Base-by-base conservation (phyloP, 139 green algal species). In the Zygnema circumcarinatum region DNA sequence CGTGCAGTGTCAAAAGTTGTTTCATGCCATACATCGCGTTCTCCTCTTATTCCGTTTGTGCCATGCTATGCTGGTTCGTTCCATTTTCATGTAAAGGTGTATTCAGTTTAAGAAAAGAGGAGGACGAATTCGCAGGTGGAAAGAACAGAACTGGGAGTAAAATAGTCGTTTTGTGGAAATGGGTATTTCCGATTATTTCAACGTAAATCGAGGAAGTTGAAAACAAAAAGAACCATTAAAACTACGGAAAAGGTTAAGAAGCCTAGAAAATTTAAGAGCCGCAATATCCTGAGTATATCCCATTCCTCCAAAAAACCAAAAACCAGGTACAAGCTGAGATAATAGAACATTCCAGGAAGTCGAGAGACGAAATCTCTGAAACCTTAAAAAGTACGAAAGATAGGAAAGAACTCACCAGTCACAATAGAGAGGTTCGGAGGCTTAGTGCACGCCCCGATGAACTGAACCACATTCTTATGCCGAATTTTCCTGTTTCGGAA, bases 401-500 rank as follows among this genome's bases (percentile, higher is more conserved):
- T n/a, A n/a, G n/a, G n/a, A 39, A 78, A 3, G 16, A 40, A 11
- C 69, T 41, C 83, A 91, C 87, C 87, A 74, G 85, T 98, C 41
- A 99, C 95, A 72, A 99, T 99, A 91, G 96, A 99, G 68, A 99
- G 92, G 90, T 98, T 98, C 78, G 96, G 96, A 80, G 95, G 95
- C 42, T 94, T 94, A 7, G 97, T 99, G 94, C 97, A 98, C 0
- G 97, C 97, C 36, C 97, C 97, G 67, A 98, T 99, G 92, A 99
- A 99, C 92, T 99, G 96, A 33, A 99, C 96, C 68, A 99, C 95
- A 78, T 99, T 98, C 85, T 97, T 97, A 93, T 99, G 97, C 47
- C 96, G 93, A 0, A 99, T 95, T 47, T 91, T 88, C 25, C 75
- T 92, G 82, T n/a, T n/a, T n/a, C n/a, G n/a, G n/a, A n/a, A n/a